These are phyloP conservation scores for Vaccinium vitisidaea DNA, from an alignment of 148 eudicot genomes.

Conservation along the genomic window DNA sequence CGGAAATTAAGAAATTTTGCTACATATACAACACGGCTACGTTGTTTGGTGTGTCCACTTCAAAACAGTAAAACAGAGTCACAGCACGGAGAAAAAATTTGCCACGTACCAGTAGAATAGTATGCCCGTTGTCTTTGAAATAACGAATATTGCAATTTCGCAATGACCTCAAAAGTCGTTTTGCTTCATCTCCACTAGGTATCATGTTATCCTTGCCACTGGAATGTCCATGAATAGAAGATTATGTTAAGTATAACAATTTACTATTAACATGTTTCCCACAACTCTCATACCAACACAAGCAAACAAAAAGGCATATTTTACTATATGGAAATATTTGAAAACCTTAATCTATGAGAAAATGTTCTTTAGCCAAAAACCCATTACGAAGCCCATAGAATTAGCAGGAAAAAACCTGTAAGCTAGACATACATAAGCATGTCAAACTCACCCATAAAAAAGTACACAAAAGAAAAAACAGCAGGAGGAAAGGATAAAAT, in stretches of 20 bases:
- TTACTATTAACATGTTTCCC: neutral
- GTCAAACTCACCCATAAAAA: neutral
- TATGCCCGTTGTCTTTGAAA: constrained; percentile 90
- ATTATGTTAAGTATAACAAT: neutral
- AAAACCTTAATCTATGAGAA: neutral
- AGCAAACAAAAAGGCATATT: neutral
- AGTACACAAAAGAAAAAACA: neutral
- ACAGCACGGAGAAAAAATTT: neutral
- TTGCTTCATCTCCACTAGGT: constrained; percentile 87
- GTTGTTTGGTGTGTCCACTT: neutral
- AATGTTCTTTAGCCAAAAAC: neutral
- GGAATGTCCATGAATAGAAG: constrained; percentile 22
- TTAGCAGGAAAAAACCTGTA: neutral
- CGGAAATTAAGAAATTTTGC: neutral
- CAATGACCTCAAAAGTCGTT: constrained; percentile 54
- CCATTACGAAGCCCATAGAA: neutral
- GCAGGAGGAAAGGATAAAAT: neutral
- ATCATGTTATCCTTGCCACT: constrained; percentile 97
- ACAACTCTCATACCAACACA: neutral
- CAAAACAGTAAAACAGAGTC: constrained; percentile 1
- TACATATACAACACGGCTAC: neutral
- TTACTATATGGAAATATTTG: neutral
- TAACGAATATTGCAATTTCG: constrained; percentile 61
- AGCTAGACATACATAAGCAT: neutral
- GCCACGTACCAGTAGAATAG: constrained; percentile 75